Evolutionary conservation across 1,284 basidiomycete species (phyloP), one percentile per base, ranked within the genome.

Genomic region (Caloboletus inedulis): DNA sequence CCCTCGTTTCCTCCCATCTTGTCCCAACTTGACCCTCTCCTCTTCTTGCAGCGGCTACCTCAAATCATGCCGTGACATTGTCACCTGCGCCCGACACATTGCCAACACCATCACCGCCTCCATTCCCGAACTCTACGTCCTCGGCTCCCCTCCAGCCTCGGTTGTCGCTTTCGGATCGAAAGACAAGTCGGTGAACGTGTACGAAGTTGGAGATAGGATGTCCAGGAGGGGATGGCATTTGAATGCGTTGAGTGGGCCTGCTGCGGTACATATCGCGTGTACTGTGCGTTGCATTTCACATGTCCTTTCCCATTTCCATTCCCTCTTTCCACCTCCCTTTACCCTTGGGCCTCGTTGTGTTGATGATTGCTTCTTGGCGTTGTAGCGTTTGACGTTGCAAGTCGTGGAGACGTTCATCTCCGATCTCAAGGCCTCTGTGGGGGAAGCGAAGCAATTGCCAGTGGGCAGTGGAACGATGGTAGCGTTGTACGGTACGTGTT

Each of bases 171-270:
- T 98, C 63, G 84, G 76, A 1, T 87, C 87, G 12, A 77, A 77
- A 51, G 77, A 80, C 59, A 72, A 74, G 9, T 71, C 73, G 23
- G 76, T 89, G 43, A 85, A 87, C 65, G 82, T 92, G 25, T 81
- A 94, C 57, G 91, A 91, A 62, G 86, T 99, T 1, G 96, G 96
- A 0, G 96, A 98, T 72, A 74, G 74, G 55, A 95, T 98, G 93
- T 75, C 81, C 49, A 84, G 85, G 67, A 78, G 77, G 43, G 92
- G 92, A 10, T 95, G 94, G 94, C 92, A 96, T 73, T 69, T 99
- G 57, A 98, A 94, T 65, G 94, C 87, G 10, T 70, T 99, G 49
- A 79, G 76, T 43, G 78, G 84, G 29, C 91, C 93, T 1, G 77
- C 90, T 7, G 95, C 86, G 12, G 78, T 98, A 42, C 97, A 99